A percentile compares a stretch with the other conserved stretches of the same genome.
These are phyloP conservation scores for Bipolaris bicolor DNA, from an alignment of 2,329 filamentous ascomycete species.

Conservation along the genomic window DNA sequence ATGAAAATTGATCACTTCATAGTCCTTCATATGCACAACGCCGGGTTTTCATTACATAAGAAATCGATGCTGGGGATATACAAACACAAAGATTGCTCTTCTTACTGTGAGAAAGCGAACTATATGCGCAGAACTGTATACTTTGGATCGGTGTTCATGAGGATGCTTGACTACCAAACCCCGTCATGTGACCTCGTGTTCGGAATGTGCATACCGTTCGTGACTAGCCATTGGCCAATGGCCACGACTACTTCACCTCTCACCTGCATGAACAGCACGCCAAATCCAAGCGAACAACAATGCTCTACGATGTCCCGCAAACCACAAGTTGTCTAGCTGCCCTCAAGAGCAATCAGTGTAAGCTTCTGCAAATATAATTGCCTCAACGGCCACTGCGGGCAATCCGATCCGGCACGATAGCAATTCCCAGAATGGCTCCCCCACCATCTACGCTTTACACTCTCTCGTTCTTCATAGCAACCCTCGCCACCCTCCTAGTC, in stretches of 20 bases:
- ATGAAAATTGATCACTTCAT: too few species aligned
- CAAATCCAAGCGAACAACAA: background rate
- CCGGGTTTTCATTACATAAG: too few species aligned
- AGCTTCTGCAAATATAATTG: background rate
- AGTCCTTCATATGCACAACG: too few species aligned
- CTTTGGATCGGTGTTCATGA: too few species aligned
- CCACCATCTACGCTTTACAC: slow-evolving; percentile 28
- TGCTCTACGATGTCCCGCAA: background rate
- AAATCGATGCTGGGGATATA: too few species aligned
- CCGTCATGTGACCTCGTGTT: slow-evolving; percentile 11
- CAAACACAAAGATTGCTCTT: too few species aligned
- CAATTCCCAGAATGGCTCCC: slow-evolving; percentile 26
- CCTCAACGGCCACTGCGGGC: too few species aligned
- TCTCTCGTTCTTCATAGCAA: slow-evolving; percentile 40
- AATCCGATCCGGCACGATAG: background rate
- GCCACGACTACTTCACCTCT: slow-evolving; percentile 6
- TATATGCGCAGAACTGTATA: too few species aligned
- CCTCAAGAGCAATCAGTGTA: too few species aligned
- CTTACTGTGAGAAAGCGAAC: too few species aligned
- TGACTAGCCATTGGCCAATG: slow-evolving; percentile 11
- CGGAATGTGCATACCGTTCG: slow-evolving; percentile 1
- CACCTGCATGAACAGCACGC: background rate
- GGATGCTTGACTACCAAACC: background rate
- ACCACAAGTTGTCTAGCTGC: background rate
- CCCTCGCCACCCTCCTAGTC: slow-evolving; percentile 44